Base-by-base conservation (phyloP, 495 filamentous ascomycete species). In the Durotheca rogersii region DNA sequence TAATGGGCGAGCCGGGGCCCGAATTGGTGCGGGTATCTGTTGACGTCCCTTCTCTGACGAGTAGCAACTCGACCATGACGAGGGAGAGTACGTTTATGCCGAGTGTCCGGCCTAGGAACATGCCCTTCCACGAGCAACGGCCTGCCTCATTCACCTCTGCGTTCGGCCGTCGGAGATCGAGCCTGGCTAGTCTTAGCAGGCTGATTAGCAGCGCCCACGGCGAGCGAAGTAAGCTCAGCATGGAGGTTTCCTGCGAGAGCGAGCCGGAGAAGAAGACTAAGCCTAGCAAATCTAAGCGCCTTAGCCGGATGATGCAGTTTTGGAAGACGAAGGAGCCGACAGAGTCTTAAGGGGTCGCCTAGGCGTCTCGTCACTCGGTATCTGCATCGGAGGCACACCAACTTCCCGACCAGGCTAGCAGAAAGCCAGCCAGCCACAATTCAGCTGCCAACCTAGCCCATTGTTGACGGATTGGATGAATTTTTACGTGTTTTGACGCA, bases 11-110 rank as follows among this genome's bases (percentile, higher is more conserved):
- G 41, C 80, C 81, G 21, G 78, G 80, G 4, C 81, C 81, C 10
- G 81, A 84, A 49, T 50, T 84, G 9, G 53, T 66, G 10, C 85
- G 89, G 41, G 76, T 84, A 14, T 95, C 90, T 5, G 78, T 89
- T 16, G 90, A 95, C 47, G 87, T 92, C 7, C 90, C 90, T 5
- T 95, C 90, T 21, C 68, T 95, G 20, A 90, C 85, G 12, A 91
- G 87, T 67, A 90, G 87, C 63, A 82, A 88, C 56, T 95, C 90
- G 0, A 91, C 89, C 10, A 87, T 84, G 82, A 89, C 88, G 2
- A 84, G 85, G 47, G 81, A 81, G 21, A 78, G 77, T 61, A 58
- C 66, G 9, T 70, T 71, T n/a, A 52, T 62, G 0, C 65, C 71
- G 7, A 54, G 54, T 14, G 47, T 56, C 51, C 53, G 34, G 27